Conservation (phyloP, 2,329 filamentous ascomycete species). For the Leptodontidium sp. region DNA sequence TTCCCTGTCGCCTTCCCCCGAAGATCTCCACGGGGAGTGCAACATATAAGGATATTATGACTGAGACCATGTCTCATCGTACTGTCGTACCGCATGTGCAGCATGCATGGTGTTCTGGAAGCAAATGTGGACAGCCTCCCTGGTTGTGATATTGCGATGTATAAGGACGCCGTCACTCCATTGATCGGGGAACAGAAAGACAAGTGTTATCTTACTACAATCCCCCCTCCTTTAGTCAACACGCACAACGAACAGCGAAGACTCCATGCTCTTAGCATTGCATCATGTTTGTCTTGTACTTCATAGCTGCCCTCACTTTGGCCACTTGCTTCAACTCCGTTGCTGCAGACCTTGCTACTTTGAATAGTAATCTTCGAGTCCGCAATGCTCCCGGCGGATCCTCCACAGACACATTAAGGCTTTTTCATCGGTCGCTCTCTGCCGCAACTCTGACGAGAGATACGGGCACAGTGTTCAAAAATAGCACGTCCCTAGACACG, state of each 20-base stretch:
- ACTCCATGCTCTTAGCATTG: neutral
- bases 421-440: conserved; percentile 22
- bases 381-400: conserved; percentile 38
- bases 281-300: neutral
- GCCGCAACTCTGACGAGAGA: conserved; percentile 35
- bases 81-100: neutral
- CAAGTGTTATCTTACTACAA: neutral
- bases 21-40: neutral
- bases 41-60: neutral
- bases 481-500: conserved; percentile 49
- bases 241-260: neutral
- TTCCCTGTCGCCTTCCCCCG: neutral
- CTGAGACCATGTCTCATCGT: neutral
- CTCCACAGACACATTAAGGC: conserved; percentile 25
- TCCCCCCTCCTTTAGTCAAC: neutral
- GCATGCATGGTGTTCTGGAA: neutral
- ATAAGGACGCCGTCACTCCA: neutral
- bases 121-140: neutral
- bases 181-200: neutral
- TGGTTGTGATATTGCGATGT: no score
- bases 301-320: conserved; percentile 13
- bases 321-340: conserved; percentile 13
- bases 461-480: conserved; percentile 37
- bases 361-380: conserved; percentile 34
- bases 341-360: conserved; percentile 18